Base-by-base conservation (phyloP, 371 early-diverging fungal species). In the Mortierella sp. region DNA sequence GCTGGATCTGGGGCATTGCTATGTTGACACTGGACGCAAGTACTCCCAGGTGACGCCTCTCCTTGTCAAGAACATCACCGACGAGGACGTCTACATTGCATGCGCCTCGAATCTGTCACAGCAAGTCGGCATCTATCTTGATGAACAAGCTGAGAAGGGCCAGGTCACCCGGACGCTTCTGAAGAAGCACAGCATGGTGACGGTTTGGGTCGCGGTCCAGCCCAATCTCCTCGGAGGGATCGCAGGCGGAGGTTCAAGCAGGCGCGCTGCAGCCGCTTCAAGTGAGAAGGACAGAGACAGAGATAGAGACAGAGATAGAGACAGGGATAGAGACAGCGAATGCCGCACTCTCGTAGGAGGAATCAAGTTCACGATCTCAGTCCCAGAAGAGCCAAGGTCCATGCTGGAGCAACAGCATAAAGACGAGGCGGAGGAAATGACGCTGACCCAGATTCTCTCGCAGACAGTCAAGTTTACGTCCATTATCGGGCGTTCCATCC, bases 401-500 rank as follows among this genome's bases (percentile, higher is more conserved):
- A 32, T 49, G 4, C 55, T 39, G 21, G 19, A 17, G 44, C 19
- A 30, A 42, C n/a, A 42, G 32, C 56, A 14, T 24, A 14, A n/a
- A 1, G 55, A 50, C 24, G 71, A 59, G 14, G 2, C 30, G 6
- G 70, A 52, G 27, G 68, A 41, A 14, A 51, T 56, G 4, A 14
- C 37, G 4, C 54, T 85, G 56, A 47, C 84, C 14, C 69, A 82
- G 24, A 80, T 88, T 59, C 62, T 81, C 12, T 88, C 90, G 4
- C 94, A 94, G 64, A 92, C 90, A 0, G 86, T 94, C 42, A 92
- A 90, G 62, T 95, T 94, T 59, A 87, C 84, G 4, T 90, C 95
- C 0, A 80, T 92, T 31, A 93, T 94, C 64, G 95, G 95, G 0
- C 90, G 89, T 42, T 94, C 95, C 1, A 81, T 89, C 56, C 72